Evolutionary conservation across 176 grass and related monocot genomes (phyloP).

Genomic region (Melocanna baccifera): DNA sequence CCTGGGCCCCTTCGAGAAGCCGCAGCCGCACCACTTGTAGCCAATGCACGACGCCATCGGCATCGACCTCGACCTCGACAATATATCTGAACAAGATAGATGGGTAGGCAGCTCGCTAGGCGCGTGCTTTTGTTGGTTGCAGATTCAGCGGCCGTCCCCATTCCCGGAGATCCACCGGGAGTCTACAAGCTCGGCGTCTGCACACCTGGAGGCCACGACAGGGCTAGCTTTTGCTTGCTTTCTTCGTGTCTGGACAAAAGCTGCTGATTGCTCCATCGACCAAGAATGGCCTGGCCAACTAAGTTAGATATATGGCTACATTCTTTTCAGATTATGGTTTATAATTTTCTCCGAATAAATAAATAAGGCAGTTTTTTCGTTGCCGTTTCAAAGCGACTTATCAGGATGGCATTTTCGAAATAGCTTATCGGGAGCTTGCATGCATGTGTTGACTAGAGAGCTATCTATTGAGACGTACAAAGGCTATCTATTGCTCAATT

Average conservation of each 20-base stretch:
- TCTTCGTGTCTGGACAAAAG: background rate
- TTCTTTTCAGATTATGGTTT: too few species aligned
- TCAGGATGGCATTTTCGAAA: too few species aligned
- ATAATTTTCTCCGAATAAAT: too few species aligned
- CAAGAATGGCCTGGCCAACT: background rate
- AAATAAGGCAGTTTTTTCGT: too few species aligned
- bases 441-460: too few species aligned
- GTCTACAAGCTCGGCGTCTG: background rate
- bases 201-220: background rate
- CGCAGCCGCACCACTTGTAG: background rate
- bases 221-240: background rate
- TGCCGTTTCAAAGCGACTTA: too few species aligned
- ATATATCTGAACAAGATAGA: background rate
- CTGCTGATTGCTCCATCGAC: background rate
- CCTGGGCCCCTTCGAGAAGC: slow-evolving; percentile 58
- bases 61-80: background rate
- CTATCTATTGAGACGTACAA: too few species aligned
- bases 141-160: background rate
- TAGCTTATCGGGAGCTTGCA: too few species aligned
- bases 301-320: background rate
- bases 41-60: background rate
- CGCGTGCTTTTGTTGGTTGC: background rate
- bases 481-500: too few species aligned
- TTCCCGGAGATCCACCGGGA: background rate
- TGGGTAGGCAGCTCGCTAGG: background rate